Conservation (phyloP, 2,329 filamentous ascomycete genomes). For the Cladorrhinum sp. region DNA sequence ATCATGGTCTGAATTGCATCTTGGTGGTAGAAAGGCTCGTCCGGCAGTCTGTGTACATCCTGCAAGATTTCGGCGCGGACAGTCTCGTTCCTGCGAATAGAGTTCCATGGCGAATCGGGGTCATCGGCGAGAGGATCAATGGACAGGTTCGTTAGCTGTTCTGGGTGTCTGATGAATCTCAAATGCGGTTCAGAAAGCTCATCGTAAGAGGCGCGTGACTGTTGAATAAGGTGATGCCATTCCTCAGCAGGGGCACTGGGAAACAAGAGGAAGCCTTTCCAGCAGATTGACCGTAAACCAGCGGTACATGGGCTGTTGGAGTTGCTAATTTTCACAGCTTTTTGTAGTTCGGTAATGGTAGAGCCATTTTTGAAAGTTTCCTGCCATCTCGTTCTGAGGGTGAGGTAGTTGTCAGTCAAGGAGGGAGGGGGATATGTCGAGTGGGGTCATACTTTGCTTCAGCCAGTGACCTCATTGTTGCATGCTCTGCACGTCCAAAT, state of each 20-base stretch:
- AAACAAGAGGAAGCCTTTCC: slow-evolving; percentile 88
- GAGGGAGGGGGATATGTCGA: neutral
- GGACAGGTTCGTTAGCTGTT: slow-evolving; percentile 67
- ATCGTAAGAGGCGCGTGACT: slow-evolving; percentile 71
- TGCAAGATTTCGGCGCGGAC: slow-evolving; percentile 87
- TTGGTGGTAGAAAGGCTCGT: slow-evolving; percentile 85
- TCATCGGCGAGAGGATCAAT: slow-evolving; percentile 87
- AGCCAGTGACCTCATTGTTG: slow-evolving; percentile 50
- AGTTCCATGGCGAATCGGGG: slow-evolving; percentile 84
- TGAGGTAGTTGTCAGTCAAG: neutral
- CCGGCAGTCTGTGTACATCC: slow-evolving; percentile 90
- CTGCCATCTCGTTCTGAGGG: slow-evolving; percentile 63
- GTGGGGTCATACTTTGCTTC: slow-evolving; percentile 46
- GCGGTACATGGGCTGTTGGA: slow-evolving; percentile 61
- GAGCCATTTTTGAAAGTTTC: slow-evolving; percentile 57
- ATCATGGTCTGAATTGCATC: slow-evolving; percentile 75
- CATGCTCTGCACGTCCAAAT: slow-evolving; percentile 12
- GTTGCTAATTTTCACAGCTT: slow-evolving; percentile 60
- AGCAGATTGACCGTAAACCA: slow-evolving; percentile 82
- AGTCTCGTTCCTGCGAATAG: slow-evolving; percentile 78
- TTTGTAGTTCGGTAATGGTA: slow-evolving; percentile 59
- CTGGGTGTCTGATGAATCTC: slow-evolving; percentile 78
- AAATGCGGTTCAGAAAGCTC: slow-evolving; percentile 72
- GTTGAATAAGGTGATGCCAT: slow-evolving; percentile 66
- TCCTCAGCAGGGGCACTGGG: slow-evolving; percentile 59